Evolutionary conservation across 352 stramenopile species (phyloP), one percentile per base, ranked within the genome.

Genomic region (Phytophthora quininea): DNA sequence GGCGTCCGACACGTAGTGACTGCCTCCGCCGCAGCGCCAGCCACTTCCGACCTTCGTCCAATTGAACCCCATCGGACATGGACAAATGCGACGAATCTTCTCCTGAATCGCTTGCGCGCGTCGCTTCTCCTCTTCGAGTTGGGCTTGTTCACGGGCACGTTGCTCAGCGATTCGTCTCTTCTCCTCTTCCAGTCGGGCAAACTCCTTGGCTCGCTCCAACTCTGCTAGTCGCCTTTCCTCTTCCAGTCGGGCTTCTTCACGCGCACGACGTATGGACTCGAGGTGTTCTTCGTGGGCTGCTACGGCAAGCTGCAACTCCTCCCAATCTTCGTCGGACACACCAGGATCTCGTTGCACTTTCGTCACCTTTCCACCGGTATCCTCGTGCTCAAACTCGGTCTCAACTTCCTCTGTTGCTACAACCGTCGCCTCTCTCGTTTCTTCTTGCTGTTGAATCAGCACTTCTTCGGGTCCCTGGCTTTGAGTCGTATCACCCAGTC

Each of bases 11-110:
- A 95, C 86, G 35, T 77, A 90, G 63, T 97, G 89, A 12, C 69
- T 81, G 10, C 91, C 91, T 30, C 76, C 91, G n/a, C 43, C 72
- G 48, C 91, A 97, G 4, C 91, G 81, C 89, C 88, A 97, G 4
- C 88, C 88, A 9, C 53, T 3, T 77, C 76, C 4, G 67, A 56
- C 31, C 91, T 79, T 29, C 72, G 70, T 89, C 19, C 91, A 97
- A 3, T 79, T 58, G 35, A 71, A 97, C 0, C 88, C 89, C 9
- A 61, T 64, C 3, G 84, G 85, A 31, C 91, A 97, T 24, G 77
- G 76, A 54, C 76, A 79, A 14, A 97, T 64, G 0, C 56, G 74
- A 30, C 79, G 84, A 9, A 96, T 76, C 42, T 86, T 86, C 54
- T 89, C 71, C 63, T 93, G 84, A 12, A 82, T 59, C 3, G 74